These are phyloP conservation scores for Globisporangium nunn DNA, from an alignment of 352 stramenopile genomes.

Conservation along the genomic window DNA sequence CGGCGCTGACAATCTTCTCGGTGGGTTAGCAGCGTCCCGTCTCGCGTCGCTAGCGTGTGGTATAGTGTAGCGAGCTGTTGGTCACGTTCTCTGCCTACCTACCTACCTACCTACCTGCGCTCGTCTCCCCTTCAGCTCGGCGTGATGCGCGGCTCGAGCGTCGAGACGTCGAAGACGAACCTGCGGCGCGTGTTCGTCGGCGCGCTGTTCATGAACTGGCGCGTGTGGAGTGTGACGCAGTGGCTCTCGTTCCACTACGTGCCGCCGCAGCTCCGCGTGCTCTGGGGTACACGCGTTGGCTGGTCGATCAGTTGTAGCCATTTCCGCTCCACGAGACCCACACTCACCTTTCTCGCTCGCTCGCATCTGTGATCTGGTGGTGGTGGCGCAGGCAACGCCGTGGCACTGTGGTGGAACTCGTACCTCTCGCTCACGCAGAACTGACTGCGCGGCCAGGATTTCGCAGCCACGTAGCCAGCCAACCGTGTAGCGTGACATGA, in stretches of 20 bases:
- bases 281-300: slow-evolving; percentile 46
- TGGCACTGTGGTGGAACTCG: slow-evolving; percentile 75
- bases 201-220: slow-evolving; percentile 65
- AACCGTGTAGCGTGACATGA: background rate
- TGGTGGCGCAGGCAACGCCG: slow-evolving; percentile 40
- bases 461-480: too few relatives aligned
- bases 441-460: slow-evolving; percentile 7
- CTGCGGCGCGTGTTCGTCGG: slow-evolving; percentile 36
- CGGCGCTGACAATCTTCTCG: slow-evolving; percentile 64
- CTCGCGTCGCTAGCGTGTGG: too few relatives aligned
- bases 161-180: slow-evolving; percentile 35
- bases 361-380: background rate
- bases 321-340: background rate
- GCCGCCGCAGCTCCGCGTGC: slow-evolving; percentile 55
- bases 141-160: slow-evolving; percentile 45
- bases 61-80: background rate
- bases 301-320: background rate
- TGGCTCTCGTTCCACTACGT: slow-evolving; percentile 74
- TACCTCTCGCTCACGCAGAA: slow-evolving; percentile 66
- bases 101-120: background rate
- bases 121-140: slow-evolving; percentile 23
- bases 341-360: background rate
- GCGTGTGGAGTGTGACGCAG: slow-evolving; percentile 62
- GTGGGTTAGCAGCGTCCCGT: slow-evolving; percentile 16
- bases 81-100: slow-evolving; percentile 1